Base-by-base conservation (phyloP, 495 filamentous ascomycete species). In the Cercophora scortea region DNA sequence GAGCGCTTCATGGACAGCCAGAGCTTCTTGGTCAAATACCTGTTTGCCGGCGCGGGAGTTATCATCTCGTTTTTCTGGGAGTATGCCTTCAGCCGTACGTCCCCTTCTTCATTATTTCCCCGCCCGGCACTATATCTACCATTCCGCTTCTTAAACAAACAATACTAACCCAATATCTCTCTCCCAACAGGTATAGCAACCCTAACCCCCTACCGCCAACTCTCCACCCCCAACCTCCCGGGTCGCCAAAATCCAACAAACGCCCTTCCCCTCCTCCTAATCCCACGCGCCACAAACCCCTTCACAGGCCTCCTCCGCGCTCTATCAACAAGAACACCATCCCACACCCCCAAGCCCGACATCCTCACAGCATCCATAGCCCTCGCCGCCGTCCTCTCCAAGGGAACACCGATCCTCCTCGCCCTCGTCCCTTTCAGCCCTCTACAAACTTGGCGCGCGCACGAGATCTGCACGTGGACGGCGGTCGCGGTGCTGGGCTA, bases 1-100 rank as follows among this genome's bases (percentile, higher is more conserved):
- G 71, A 75, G 41, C 36, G 53, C 5, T 76, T 70, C 47, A 73
- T 76, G 60, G 62, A 67, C 55, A 65, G 41, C 50, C 45, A 57
- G 33, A 15, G 7, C 5, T 49, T 57, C 32, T 49, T 49, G 11
- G 54, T 52, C 32, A 38, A 33, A 19, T 57, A 52, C 32, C 49
- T 57, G 13, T 57, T 57, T 48, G 36, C 54, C 16, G 34, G 32
- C 1, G 4, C 49, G 12, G 55, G 55, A 11, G 25, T 42, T 8
- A 33, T 16, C 3, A 47, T 53, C 3, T 13, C 45, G 34, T 18
- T 58, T 2, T 58, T 53, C 19, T 58, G 50, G 50, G 13, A 46
- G n/a, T n/a, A 38, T 11, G 46, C 46, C 34, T 53, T 53, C 17
- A 7, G 3, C 25, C 6, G 34, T 39, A 32, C 9, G 33, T 49